A percentile compares a stretch with the other conserved stretches of the same genome.
phyloP scores from a whole-genome alignment of 2,329 filamentous ascomycete genomes.

The Aspergillus hiratsukae region DNA sequence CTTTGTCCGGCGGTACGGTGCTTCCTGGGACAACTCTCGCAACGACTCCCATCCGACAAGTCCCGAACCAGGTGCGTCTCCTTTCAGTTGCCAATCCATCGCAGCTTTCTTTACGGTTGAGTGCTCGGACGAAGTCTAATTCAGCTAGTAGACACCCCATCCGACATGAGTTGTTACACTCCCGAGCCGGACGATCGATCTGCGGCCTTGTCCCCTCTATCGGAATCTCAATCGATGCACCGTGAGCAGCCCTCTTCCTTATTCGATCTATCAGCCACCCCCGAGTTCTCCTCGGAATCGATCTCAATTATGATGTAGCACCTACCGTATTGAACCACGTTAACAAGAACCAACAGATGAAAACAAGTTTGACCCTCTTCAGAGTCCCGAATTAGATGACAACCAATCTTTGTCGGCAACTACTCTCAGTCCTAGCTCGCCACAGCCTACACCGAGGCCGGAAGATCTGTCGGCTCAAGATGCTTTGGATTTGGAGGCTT shows the following conservation, averaged over 20 bases:
- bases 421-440: conserved; percentile 9
- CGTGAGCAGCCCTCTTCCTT: conserved; percentile 18
- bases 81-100: neutral
- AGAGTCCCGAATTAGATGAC: conserved; percentile 25
- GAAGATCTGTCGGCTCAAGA: conserved; percentile 3
- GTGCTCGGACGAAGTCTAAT: neutral
- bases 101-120: no score
- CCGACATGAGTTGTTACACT: conserved; percentile 37
- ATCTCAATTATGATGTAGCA: neutral
- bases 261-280: neutral
- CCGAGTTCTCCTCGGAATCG: neutral
- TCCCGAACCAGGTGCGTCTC: conserved; percentile 29
- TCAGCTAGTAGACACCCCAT: conserved; percentile 27
- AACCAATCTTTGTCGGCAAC: conserved; percentile 14
- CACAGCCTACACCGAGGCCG: conserved; percentile 11
- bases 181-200: conserved; percentile 30
- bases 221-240: conserved; percentile 23
- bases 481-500: conserved; percentile 14
- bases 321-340: neutral
- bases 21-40: conserved; percentile 22
- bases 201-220: conserved; percentile 24
- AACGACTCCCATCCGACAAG: conserved; percentile 20
- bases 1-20: conserved; percentile 30
- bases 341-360: conserved; percentile 16
- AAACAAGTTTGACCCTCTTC: conserved; percentile 21